Conservation (phyloP, 108 stramenopile species). For the Nitzschia putrida region DNA sequence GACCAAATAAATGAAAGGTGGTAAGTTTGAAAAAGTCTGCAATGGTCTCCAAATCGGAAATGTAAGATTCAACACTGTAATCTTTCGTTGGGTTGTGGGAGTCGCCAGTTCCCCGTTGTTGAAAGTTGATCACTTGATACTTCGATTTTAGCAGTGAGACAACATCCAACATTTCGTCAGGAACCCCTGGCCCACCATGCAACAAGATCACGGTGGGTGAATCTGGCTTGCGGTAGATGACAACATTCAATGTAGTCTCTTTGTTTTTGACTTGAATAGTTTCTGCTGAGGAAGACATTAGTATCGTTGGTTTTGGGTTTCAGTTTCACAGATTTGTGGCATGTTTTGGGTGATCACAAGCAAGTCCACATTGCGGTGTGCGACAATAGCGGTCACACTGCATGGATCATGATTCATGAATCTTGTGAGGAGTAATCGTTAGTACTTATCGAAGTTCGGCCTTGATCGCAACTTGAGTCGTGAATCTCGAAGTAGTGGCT, state of each 20-base stretch:
- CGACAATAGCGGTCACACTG: too few species aligned
- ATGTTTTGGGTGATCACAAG: too few species aligned
- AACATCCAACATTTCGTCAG: background rate
- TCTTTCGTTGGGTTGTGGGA: background rate
- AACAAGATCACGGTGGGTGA: background rate
- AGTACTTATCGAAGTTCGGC: too few species aligned
- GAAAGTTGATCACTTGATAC: background rate
- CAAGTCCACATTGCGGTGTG: too few species aligned
- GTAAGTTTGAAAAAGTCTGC: background rate
- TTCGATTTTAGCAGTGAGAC: background rate
- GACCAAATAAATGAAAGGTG: slow-evolving; percentile 2
- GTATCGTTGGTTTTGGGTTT: too few species aligned
- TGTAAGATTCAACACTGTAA: background rate
- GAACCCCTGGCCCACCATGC: background rate
- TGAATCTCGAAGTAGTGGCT: too few species aligned
- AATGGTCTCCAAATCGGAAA: background rate
- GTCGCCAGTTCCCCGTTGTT: background rate
- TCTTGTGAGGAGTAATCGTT: too few species aligned
- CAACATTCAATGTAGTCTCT: background rate
- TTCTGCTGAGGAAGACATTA: background rate
- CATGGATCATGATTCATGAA: too few species aligned
- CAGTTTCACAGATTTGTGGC: too few species aligned
- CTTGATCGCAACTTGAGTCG: too few species aligned
- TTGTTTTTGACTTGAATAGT: background rate
- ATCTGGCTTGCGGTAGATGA: background rate